phyloP scores from a whole-genome alignment of 2,329 filamentous ascomycete species.

The Tolypocladium endophyticum region DNA sequence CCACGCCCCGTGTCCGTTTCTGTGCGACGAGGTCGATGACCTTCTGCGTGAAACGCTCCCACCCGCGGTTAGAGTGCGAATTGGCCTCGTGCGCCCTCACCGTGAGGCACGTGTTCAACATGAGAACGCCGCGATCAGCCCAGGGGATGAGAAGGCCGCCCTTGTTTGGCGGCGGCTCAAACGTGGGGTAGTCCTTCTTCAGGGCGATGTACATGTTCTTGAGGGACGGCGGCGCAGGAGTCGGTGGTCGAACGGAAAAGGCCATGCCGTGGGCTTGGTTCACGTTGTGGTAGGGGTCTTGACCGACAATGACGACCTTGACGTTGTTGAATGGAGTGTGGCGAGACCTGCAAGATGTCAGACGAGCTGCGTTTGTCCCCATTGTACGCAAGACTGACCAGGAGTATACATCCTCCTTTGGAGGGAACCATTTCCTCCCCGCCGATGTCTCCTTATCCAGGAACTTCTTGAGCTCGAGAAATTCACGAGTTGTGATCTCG shows the following conservation, averaged over 20 bases:
- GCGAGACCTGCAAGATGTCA: slow-evolving; percentile 59
- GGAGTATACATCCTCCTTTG: slow-evolving; percentile 81
- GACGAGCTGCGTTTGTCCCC: not conserved
- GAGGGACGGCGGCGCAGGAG: slow-evolving; percentile 77
- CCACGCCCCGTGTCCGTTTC: slow-evolving; percentile 69
- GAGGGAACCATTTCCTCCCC: slow-evolving; percentile 77
- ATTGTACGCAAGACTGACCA: slow-evolving; percentile 49
- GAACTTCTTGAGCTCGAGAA: slow-evolving; percentile 81
- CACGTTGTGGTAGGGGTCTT: slow-evolving; percentile 93
- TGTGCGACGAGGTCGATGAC: slow-evolving; percentile 80
- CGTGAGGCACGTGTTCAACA: slow-evolving; percentile 92
- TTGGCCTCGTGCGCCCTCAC: slow-evolving; percentile 84
- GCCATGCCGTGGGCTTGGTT: slow-evolving; percentile 95
- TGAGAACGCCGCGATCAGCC: slow-evolving; percentile 84
- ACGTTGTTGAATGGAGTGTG: slow-evolving; percentile 82
- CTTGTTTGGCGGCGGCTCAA: slow-evolving; percentile 63
- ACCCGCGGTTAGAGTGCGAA: slow-evolving; percentile 75
- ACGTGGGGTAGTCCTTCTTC: slow-evolving; percentile 77
- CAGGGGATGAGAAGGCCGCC: slow-evolving; percentile 82
- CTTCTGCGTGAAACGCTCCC: slow-evolving; percentile 87
- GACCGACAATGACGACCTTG: slow-evolving; percentile 87
- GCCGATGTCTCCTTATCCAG: slow-evolving; percentile 64
- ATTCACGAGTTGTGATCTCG: slow-evolving; percentile 67
- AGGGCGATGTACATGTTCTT: slow-evolving; percentile 89
- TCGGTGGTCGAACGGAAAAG: slow-evolving; percentile 89